Percentiles rank a stretch among this genome's conserved stretches.
Evolutionary conservation across 2,329 filamentous ascomycete genomes (phyloP).

Genomic region (Phoma sp.): DNA sequence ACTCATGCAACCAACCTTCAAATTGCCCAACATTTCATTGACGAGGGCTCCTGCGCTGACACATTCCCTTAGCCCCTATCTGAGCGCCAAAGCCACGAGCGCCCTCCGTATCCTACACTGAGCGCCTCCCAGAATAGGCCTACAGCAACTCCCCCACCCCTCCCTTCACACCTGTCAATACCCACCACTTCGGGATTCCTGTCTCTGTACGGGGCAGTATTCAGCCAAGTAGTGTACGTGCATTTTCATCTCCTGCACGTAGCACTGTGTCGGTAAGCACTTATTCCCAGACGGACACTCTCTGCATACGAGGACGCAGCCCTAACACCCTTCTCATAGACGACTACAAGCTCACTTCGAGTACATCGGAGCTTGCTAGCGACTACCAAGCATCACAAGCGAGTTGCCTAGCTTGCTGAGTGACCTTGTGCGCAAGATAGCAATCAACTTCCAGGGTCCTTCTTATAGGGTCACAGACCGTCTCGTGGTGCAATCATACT

Average conservation of each 20-base stretch:
- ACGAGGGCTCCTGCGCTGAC: constrained; percentile 38
- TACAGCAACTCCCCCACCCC: constrained; percentile 21
- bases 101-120: constrained; percentile 21
- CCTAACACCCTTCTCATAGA: constrained; percentile 42
- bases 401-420: constrained; percentile 42
- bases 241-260: constrained; percentile 21
- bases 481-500: constrained; percentile 48
- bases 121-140: constrained; percentile 29
- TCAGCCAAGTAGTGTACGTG: constrained; percentile 23
- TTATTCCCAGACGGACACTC: constrained; percentile 20
- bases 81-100: constrained; percentile 37
- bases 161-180: constrained; percentile 27
- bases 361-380: constrained; percentile 38
- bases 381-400: constrained; percentile 35
- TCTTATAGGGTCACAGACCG: constrained; percentile 46
- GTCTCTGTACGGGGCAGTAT: constrained; percentile 24
- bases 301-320: constrained; percentile 24
- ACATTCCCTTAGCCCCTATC: constrained; percentile 27
- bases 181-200: constrained; percentile 26
- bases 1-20: constrained; percentile 41
- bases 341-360: constrained; percentile 35
- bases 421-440: constrained; percentile 42
- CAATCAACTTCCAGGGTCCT: constrained; percentile 39
- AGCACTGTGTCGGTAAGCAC: constrained; percentile 33
- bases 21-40: constrained; percentile 33